Conservation (phyloP, 129 eudicot genomes). For the Pulicaria dysenterica region DNA sequence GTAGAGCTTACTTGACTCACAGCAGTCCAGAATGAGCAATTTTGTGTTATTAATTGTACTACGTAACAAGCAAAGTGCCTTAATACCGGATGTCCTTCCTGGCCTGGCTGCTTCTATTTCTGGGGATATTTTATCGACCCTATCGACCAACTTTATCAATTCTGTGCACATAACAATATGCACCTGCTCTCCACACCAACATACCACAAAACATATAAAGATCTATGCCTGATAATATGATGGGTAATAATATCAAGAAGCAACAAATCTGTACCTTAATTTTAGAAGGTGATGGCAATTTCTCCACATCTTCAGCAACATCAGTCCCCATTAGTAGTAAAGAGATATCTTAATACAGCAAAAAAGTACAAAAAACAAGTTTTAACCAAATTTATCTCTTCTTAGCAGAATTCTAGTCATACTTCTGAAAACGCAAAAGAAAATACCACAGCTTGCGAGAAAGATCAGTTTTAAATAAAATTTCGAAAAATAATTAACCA, state of each 20-base stretch:
- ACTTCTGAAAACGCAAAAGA: not conserved
- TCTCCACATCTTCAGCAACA: conserved; percentile 49
- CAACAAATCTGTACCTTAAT: conserved; percentile 49
- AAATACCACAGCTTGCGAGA: not conserved
- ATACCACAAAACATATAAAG: conserved; percentile 14
- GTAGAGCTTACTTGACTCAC: conserved; percentile 80
- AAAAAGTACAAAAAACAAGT: conserved; percentile 2
- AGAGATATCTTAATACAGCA: conserved; percentile 30
- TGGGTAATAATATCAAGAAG: not conserved
- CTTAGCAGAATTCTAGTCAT: not conserved
- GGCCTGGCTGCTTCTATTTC: conserved; percentile 82
- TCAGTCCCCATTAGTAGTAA: conserved; percentile 54
- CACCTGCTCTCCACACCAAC: conserved; percentile 51
- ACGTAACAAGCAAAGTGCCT: conserved; percentile 60
- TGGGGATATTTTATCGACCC: conserved; percentile 52
- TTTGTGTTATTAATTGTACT: conserved; percentile 55
- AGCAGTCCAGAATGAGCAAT: conserved; percentile 53
- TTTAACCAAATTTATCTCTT: not conserved
- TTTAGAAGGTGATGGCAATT: conserved; percentile 36
- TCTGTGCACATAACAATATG: conserved; percentile 70
- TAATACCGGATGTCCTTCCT: conserved; percentile 70
- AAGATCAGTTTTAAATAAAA: not conserved
- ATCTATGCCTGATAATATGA: conserved; percentile 2
- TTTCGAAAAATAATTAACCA: too few relatives aligned
- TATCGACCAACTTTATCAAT: conserved; percentile 42